These are phyloP conservation scores for Metschnikowia reukaufii DNA, from an alignment of 805 yeast genomes.

Conservation along the genomic window DNA sequence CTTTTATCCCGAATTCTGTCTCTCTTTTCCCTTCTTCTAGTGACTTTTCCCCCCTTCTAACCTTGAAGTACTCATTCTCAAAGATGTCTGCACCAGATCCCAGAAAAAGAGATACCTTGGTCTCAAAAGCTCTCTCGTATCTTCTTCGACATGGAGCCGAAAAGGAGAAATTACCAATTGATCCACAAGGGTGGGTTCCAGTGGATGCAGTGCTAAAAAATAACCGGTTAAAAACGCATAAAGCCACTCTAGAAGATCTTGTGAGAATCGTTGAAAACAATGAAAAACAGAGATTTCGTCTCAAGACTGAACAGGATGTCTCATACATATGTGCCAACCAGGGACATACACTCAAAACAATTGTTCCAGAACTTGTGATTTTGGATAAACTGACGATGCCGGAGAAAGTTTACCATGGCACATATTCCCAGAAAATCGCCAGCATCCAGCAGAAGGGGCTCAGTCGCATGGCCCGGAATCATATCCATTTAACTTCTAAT, in stretches of 20 bases:
- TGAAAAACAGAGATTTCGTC: slow-evolving; percentile 67
- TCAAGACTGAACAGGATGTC: slow-evolving; percentile 34
- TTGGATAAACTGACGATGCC: slow-evolving; percentile 50
- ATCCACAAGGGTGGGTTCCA: slow-evolving; percentile 63
- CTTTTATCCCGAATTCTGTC: too few relatives aligned
- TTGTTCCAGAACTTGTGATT: slow-evolving; percentile 44
- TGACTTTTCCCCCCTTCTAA: too few relatives aligned
- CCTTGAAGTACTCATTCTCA: too few relatives aligned
- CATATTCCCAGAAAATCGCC: slow-evolving; percentile 49
- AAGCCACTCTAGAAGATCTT: slow-evolving; percentile 58
- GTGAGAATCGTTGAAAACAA: slow-evolving; percentile 60
- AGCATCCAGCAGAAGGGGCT: slow-evolving; percentile 59
- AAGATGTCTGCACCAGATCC: slow-evolving; percentile 14
- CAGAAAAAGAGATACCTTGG: slow-evolving; percentile 44
- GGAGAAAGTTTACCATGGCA: slow-evolving; percentile 72
- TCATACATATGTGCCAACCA: slow-evolving; percentile 78
- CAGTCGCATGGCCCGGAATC: slow-evolving; percentile 71
- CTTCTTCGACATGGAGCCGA: slow-evolving; percentile 84
- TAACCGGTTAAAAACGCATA: slow-evolving; percentile 55
- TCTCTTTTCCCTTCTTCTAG: too few relatives aligned
- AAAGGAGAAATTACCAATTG: slow-evolving; percentile 64
- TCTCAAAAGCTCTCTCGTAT: slow-evolving; percentile 75
- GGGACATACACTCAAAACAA: slow-evolving; percentile 71
- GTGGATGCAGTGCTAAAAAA: slow-evolving; percentile 55
- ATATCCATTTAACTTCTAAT: slow-evolving; percentile 75